phyloP scores from a whole-genome alignment of 2,329 filamentous ascomycete species.

The Fusarium sp. region DNA sequence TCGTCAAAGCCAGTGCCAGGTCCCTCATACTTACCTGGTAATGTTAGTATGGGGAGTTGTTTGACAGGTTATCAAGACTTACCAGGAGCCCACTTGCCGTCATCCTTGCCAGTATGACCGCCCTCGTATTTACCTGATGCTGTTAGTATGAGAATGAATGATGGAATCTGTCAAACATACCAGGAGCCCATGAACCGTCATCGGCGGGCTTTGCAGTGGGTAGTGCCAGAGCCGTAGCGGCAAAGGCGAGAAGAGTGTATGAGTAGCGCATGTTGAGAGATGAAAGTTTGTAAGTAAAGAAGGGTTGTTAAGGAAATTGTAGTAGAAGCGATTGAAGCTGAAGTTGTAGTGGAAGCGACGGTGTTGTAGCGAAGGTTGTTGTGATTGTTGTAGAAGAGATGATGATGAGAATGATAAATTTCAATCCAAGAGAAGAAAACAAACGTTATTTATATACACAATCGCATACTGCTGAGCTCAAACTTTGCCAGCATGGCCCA shows the following conservation, averaged over 20 bases:
- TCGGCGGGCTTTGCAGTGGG: conserved; percentile 29
- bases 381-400: not conserved
- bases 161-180: not conserved
- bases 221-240: conserved; percentile 33
- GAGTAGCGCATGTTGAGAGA: conserved; percentile 33
- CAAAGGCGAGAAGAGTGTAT: conserved; percentile 32
- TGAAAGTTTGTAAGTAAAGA: not conserved
- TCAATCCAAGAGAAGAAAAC: not conserved
- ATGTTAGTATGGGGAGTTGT: not conserved
- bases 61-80: fast-evolving
- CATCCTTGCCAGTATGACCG: not conserved
- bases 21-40: conserved; percentile 19
- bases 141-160: not conserved
- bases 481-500: not conserved
- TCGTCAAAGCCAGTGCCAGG: not conserved
- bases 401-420: conserved; percentile 16
- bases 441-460: conserved; percentile 14
- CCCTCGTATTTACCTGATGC: conserved; percentile 18
- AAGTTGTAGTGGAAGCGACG: not conserved
- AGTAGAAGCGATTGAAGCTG: not conserved
- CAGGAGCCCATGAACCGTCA: conserved; percentile 20
- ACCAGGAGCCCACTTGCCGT: conserved; percentile 21
- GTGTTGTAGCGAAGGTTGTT: not conserved
- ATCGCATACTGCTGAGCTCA: not conserved
- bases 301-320: not conserved